phyloP scores from a whole-genome alignment of 352 stramenopile species.

The Phytophthora palmivora region DNA sequence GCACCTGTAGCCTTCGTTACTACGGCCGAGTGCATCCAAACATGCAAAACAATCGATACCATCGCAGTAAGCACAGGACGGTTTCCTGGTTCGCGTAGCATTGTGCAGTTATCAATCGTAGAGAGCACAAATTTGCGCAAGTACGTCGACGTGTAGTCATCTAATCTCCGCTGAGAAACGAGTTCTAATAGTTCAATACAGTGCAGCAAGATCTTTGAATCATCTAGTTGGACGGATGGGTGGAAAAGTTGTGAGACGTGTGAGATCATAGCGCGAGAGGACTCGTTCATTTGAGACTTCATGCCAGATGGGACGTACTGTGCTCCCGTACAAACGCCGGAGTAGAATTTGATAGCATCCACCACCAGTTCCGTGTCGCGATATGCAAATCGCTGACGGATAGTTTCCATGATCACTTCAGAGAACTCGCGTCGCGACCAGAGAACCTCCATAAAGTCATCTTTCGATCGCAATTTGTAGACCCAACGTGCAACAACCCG shows the following conservation, averaged over 20 bases:
- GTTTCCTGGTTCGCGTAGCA: constrained; percentile 76
- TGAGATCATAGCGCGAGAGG: constrained; percentile 85
- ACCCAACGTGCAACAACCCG: constrained; percentile 87
- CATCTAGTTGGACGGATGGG: constrained; percentile 82
- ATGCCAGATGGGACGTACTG: constrained; percentile 84
- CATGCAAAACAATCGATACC: constrained; percentile 83
- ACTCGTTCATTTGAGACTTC: constrained; percentile 84
- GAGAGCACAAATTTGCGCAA: constrained; percentile 89
- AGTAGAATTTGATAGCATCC: constrained; percentile 91
- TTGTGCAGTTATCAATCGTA: constrained; percentile 80
- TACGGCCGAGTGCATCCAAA: constrained; percentile 87
- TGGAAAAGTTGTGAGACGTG: constrained; percentile 91
- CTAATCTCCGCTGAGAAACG: constrained; percentile 79
- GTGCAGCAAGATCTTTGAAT: constrained; percentile 84
- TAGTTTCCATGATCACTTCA: constrained; percentile 89
- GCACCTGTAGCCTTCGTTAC: constrained; percentile 59
- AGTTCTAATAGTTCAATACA: constrained; percentile 89
- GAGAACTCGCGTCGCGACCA: constrained; percentile 83
- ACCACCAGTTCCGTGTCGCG: constrained; percentile 84
- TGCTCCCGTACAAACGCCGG: constrained; percentile 71
- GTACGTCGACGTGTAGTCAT: constrained; percentile 88
- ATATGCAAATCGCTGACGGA: constrained; percentile 88
- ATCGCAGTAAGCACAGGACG: constrained; percentile 72
- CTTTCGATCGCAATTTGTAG: constrained; percentile 84
- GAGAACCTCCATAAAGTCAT: constrained; percentile 85